phyloP scores from a whole-genome alignment of 495 filamentous ascomycete genomes.

The Apodospora peruviana region DNA sequence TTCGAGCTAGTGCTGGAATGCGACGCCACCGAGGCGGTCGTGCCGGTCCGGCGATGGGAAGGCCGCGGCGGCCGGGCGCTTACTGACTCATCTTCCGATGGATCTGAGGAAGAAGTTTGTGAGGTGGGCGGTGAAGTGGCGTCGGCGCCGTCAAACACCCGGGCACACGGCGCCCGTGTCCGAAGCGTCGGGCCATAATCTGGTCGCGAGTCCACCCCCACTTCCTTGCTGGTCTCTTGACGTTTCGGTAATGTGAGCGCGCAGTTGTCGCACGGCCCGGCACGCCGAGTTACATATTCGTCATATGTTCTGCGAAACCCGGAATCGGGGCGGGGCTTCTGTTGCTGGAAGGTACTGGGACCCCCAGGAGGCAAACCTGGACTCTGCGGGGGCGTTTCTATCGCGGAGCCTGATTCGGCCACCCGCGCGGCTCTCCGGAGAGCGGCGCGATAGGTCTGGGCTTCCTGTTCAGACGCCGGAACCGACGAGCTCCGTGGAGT shows the following conservation, averaged over 20 bases:
- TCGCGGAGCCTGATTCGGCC: conserved; percentile 28
- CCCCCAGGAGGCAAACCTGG: conserved; percentile 43
- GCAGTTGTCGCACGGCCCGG: conserved; percentile 56
- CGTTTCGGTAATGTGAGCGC: conserved; percentile 54
- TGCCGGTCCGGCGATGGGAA: conserved; percentile 27
- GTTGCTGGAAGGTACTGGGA: conserved; percentile 6
- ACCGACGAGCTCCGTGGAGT: conserved; percentile 33
- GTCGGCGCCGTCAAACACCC: conserved; percentile 36
- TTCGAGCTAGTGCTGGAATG: conserved; percentile 40
- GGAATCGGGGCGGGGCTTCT: conserved; percentile 38
- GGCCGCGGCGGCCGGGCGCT: conserved; percentile 9
- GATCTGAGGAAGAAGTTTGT: conserved; percentile 37
- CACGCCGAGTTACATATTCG: conserved; percentile 48
- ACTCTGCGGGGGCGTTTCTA: conserved; percentile 60
- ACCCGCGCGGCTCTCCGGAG: conserved; percentile 26
- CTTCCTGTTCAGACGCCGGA: conserved; percentile 34
- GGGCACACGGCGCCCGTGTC: conserved; percentile 44
- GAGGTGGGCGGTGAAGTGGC: conserved; percentile 37
- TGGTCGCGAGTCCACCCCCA: conserved; percentile 20
- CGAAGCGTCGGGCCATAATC: conserved; percentile 36
- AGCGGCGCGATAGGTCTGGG: conserved; percentile 34
- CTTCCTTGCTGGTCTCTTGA: conserved; percentile 31
- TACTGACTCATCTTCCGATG: conserved; percentile 43
- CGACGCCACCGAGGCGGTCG: conserved; percentile 25
- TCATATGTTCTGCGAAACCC: conserved; percentile 50